A percentile compares a stretch with the other conserved stretches of the same genome.
These are phyloP conservation scores for Xylaria sp. DNA, from an alignment of 495 filamentous ascomycete genomes.

Conservation along the genomic window DNA sequence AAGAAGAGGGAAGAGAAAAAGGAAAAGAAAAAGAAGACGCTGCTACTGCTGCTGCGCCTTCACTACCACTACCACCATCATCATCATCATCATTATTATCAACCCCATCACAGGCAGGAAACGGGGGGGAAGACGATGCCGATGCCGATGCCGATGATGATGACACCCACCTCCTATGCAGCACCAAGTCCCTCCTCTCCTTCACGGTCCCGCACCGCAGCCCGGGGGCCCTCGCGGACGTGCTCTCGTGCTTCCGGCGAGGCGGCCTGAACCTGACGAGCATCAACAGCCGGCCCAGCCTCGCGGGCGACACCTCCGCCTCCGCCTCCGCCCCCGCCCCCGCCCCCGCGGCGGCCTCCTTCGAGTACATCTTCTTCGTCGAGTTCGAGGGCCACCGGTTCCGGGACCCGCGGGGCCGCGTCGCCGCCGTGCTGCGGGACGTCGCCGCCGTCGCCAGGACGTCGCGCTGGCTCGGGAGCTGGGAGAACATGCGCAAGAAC, in stretches of 20 bases:
- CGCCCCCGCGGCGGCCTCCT: slow-evolving; percentile 67
- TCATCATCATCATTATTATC: no score
- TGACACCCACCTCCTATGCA: slow-evolving; percentile 33
- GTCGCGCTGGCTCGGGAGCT: slow-evolving; percentile 64
- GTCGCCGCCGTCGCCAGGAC: slow-evolving; percentile 48
- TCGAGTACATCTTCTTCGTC: slow-evolving; percentile 95
- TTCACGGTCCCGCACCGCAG: slow-evolving; percentile 82
- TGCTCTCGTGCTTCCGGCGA: slow-evolving; percentile 76
- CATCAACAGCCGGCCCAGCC: slow-evolving; percentile 85
- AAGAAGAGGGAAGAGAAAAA: slow-evolving; percentile 3
- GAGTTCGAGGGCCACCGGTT: slow-evolving; percentile 73
- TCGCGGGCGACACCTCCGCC: slow-evolving; percentile 56
- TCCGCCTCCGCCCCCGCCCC: slow-evolving; percentile 65
- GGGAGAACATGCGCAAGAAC: slow-evolving; percentile 49
- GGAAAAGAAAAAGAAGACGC: slow-evolving; percentile 24
- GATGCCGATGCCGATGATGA: slow-evolving; percentile 27
- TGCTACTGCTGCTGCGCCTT: no score
- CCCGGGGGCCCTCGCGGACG: slow-evolving; percentile 82
- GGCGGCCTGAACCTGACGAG: slow-evolving; percentile 83
- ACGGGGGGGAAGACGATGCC: slow-evolving; percentile 28
- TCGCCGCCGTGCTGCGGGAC: slow-evolving; percentile 56
- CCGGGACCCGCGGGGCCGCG: slow-evolving; percentile 57
- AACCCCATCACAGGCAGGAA: slow-evolving; percentile 1
- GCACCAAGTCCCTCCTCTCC: slow-evolving; percentile 74
- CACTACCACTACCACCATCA: no score